Base-by-base conservation (phyloP, 371 early-diverging fungal species). In the Mucor mucedo region DNA sequence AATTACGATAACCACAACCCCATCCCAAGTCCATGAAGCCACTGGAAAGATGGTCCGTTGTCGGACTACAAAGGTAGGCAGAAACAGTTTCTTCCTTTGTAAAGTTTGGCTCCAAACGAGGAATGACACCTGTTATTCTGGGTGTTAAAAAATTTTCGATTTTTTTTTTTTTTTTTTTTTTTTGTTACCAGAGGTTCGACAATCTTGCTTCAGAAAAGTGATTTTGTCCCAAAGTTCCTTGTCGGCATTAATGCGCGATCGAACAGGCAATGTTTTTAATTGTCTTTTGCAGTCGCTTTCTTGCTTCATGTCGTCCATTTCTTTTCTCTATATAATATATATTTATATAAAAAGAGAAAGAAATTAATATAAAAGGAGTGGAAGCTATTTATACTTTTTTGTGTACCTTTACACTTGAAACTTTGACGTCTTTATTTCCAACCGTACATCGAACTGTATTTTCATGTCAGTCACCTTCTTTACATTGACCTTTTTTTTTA, bases 1-100 rank as follows among this genome's bases (percentile, higher is more conserved):
- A 78, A 61, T 91, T 91, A 8, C 91, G 79, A 63, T 92, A 92
- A 3, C 93, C 93, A 60, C 93, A 92, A 0, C 87, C 90, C 89
- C 90, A 92, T 9, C 86, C 87, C n/a, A 83, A 75, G 61, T 90
- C 90, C 21, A 76, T 55, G 8, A 77, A 57, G 0, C 78, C 83
- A 13, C 82, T 73, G 6, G 75, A 69, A 28, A 82, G 65, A 41
- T 82, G 73, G 39, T 78, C 84, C 5, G 84, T 84, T 7, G 55
- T 56, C 0, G 77, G 71, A 59, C 78, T 82, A 55, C 84, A 79
- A 2, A 87, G 60, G 14, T 79, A 72, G 2, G 76, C 79, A 38
- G 69, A 52, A 8, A 64, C 49, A 1, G 77, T 79, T 14, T 68
- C 77, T 27, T 62, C 65, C 42, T 69, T 72, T 47, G 57, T 66